Evolutionary conservation across 345 rosid genomes (phyloP), one percentile per base, ranked within the genome.

Genomic region (Eucalyptus caleyi): DNA sequence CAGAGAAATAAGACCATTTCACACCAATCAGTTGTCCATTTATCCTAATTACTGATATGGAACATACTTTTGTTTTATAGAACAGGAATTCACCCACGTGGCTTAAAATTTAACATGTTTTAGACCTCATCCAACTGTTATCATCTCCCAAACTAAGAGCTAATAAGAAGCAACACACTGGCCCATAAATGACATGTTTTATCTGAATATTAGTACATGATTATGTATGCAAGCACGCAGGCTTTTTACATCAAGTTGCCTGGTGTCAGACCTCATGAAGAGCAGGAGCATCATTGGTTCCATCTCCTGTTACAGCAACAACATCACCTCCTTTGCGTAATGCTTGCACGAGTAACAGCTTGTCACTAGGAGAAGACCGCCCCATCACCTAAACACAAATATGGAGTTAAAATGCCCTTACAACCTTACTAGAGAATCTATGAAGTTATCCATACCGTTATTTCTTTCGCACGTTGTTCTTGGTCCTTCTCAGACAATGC

Each of bases 291-390:
- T 94, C 96, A 90, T 94, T 93, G 87, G 95, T 93, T 60, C 96
- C 95, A 92, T 94, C 96, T 11, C 96, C 96, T 8, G 96, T 94
- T 30, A 94, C 96, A 67, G 96, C 96, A 26, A 94, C 96, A 87
- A 93, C 95, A 51, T 93, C 91, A 85, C 99, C 99, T 90, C 94
- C 94, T 91, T 94, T 98, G 89, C 97, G 95, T 60, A 98, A 92
- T 45, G 99, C 99, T 96, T 98, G 99, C 91, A 98, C 99, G 90
- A 98, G 98, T 90, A 98, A 96, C 91, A 97, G 97, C 94, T 98
- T 98, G 96, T 98, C 99, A 93, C 65, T 98, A 86, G 99, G 99
- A 92, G 95, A 93, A 34, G 99, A 98, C 92, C 99, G 95, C 53
- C 97, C 99, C 99, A 98, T 98, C 91, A 98, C 99, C 99, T 98